A percentile compares a stretch with the other conserved stretches of the same genome.
These are phyloP conservation scores for Trichoderma simmonsii DNA, from an alignment of 2,329 filamentous ascomycete genomes.

Conservation along the genomic window DNA sequence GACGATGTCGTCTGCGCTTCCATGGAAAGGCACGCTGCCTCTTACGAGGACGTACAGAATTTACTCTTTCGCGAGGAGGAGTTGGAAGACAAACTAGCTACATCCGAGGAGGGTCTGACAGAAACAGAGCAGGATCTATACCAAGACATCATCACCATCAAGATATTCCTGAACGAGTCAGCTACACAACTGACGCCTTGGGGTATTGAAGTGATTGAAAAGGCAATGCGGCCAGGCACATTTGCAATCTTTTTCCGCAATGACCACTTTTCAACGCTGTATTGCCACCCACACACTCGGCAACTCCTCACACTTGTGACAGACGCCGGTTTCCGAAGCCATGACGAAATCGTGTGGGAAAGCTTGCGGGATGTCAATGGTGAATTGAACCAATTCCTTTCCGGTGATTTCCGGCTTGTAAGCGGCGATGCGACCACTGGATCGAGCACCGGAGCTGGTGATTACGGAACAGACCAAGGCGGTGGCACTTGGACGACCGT, in stretches of 20 bases:
- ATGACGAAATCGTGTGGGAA: constrained; percentile 95
- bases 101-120: constrained; percentile 50
- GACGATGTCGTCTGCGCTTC: constrained; percentile 66
- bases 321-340: constrained; percentile 82
- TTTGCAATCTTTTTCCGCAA: constrained; percentile 94
- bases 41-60: constrained; percentile 90
- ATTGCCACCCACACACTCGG: constrained; percentile 76
- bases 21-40: constrained; percentile 70
- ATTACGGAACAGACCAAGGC: constrained; percentile 21
- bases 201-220: constrained; percentile 72
- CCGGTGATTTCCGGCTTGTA: constrained; percentile 86
- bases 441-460: constrained; percentile 21
- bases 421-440: constrained; percentile 44
- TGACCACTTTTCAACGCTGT: constrained; percentile 93
- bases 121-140: constrained; percentile 74
- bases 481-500: constrained; percentile 57
- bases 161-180: constrained; percentile 73
- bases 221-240: constrained; percentile 69
- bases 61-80: constrained; percentile 87
- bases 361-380: constrained; percentile 86
- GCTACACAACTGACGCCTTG: constrained; percentile 84
- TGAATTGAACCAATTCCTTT: constrained; percentile 76
- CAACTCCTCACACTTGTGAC: constrained; percentile 83
- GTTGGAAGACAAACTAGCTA: constrained; percentile 69
- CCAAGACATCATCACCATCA: constrained; percentile 80